Evolutionary conservation across 306 rosid species (phyloP), one percentile per base, ranked within the genome.

Genomic region (Castanea sativa): DNA sequence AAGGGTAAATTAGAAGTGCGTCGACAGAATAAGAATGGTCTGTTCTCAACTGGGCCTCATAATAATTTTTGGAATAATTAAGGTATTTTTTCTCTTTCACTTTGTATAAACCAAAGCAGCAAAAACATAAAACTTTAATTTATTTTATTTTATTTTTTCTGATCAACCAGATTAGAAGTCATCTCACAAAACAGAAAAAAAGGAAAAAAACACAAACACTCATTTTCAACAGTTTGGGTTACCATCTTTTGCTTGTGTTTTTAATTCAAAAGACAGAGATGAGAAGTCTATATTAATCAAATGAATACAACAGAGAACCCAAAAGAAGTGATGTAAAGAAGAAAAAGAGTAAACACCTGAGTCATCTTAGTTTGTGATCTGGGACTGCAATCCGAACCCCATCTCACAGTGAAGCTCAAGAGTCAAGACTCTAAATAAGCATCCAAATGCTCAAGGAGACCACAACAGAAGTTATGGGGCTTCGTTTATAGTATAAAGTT

Each of bases 361-460:
- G 30, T 74, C 49, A 8, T 58, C 23, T 56, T 30, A 20, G 75
- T 32, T 67, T 55, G 49, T 55, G 61, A 23, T 51, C 43, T 58
- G 75, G 29, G 51, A 16, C 53, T 73, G 68, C 23, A 57, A 59
- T 69, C 58, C 75, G 61, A 51, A 65, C 45, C 52, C 52, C 76
- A 53, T n/a, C 25, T 73, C 25, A 33, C 61, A 73, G 57, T 55
- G 32, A 73, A 43, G 55, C 67, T 38, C 51, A 68, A 32, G 19
- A 16, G 58, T 38, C 51, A 68, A 32, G 19, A 16, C 19, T 67
- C 27, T 30, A 27, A 74, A 29, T 55, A 27, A 76, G 68, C 60
- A 71, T 18, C 56, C 19, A n/a, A 81, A n/a, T 53, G 5, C 67
- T 30, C 43, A 15, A 55, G 21, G 27, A 3, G 59, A 72, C 32